These are phyloP conservation scores for Neopestalotiopsis clavispora DNA, from an alignment of 2,329 filamentous ascomycete genomes.

Conservation along the genomic window DNA sequence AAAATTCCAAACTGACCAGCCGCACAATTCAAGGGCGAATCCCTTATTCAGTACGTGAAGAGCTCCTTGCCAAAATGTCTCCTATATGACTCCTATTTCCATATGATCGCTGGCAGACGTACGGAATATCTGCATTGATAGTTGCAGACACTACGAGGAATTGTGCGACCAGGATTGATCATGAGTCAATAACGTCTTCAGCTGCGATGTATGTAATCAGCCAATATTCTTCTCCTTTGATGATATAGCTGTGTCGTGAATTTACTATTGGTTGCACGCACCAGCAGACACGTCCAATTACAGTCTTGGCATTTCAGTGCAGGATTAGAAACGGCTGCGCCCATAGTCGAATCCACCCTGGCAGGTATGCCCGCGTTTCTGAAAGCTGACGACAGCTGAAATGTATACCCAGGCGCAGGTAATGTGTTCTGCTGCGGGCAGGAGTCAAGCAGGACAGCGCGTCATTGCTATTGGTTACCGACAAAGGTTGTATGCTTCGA, in stretches of 20 bases:
- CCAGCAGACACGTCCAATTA: background rate
- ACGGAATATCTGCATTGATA: no score
- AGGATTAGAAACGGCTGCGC: background rate
- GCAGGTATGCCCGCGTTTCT: background rate
- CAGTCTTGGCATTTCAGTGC: background rate
- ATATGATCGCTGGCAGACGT: no score
- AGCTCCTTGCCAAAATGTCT: no score
- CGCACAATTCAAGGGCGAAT: background rate
- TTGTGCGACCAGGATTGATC: background rate
- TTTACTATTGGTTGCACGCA: slow-evolving; percentile 1
- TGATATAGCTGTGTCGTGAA: background rate
- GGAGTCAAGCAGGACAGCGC: background rate
- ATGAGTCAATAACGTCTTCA: slow-evolving; percentile 12
- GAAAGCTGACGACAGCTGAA: slow-evolving; percentile 10
- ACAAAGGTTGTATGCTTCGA: background rate
- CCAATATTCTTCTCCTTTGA: background rate
- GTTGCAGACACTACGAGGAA: slow-evolving; percentile 3
- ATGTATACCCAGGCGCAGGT: background rate
- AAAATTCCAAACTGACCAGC: no score
- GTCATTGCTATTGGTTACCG: background rate
- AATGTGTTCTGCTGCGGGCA: background rate
- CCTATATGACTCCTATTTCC: no score
- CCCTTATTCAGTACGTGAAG: background rate
- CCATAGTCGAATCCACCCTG: background rate
- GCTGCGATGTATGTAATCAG: background rate